A percentile compares a stretch with the other conserved stretches of the same genome.
Evolutionary conservation across 176 grass and related monocot species (phyloP).

Genomic region (Triticum aestivum): IWGSC_CS_RefSeq_v2.1 NC_057800.1:535032921-535033420

Average conservation of each 20-base stretch:
- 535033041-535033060: conserved; percentile 27
- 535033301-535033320: conserved; percentile 25
- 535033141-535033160: conserved; percentile 57
- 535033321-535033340: conserved; percentile 35
- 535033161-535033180: conserved; percentile 34
- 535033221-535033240: conserved; percentile 38
- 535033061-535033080: conserved; percentile 40
- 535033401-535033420: not conserved
- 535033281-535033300: conserved; percentile 20
- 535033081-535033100: conserved; percentile 42
- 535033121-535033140: conserved; percentile 16
- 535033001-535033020: conserved; percentile 32
- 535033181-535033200: conserved; percentile 35
- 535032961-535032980: conserved; percentile 40
- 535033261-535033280: conserved; percentile 34
- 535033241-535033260: conserved; percentile 22
- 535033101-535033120: conserved; percentile 34
- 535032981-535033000: conserved; percentile 42
- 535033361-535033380: conserved; percentile 8
- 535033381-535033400: not conserved
- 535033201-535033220: conserved; percentile 26
- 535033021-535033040: conserved; percentile 40
- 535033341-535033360: conserved; percentile 5
- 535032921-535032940: conserved; percentile 10
- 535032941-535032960: conserved; percentile 2